phyloP scores from a whole-genome alignment of 257 asterid species.

The Solanum dulcamara region DNA sequence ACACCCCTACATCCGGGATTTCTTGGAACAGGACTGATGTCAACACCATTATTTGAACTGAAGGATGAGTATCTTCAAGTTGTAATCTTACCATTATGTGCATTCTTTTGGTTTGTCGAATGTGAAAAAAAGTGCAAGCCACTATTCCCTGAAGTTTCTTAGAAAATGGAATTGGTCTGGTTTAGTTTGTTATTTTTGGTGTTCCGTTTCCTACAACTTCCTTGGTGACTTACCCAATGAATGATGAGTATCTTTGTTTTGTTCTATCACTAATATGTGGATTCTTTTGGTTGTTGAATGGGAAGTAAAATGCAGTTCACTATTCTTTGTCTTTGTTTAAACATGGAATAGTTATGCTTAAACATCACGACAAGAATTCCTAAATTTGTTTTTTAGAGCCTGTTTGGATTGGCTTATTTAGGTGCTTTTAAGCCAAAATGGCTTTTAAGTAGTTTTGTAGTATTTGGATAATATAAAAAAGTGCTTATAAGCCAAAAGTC shows the following conservation, averaged over 20 bases:
- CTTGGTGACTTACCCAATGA: background rate
- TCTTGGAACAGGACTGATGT: background rate
- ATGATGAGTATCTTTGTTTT: background rate
- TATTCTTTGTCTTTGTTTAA: background rate
- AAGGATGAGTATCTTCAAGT: background rate
- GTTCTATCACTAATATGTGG: background rate
- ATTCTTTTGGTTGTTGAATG: background rate
- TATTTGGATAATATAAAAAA: too few relatives aligned
- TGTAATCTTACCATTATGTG: background rate
- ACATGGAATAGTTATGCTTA: background rate
- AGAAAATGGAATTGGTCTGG: background rate
- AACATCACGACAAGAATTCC: background rate
- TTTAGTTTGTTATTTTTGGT: background rate
- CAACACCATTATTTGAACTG: background rate
- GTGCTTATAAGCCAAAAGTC: too few relatives aligned
- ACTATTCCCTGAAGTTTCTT: background rate
- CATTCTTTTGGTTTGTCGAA: background rate
- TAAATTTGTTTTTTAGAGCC: background rate
- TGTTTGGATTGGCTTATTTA: too few relatives aligned
- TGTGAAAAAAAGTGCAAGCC: background rate
- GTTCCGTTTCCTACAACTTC: background rate
- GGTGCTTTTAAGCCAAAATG: too few relatives aligned
- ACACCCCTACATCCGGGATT: background rate
- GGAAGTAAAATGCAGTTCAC: background rate
- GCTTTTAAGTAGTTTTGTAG: too few relatives aligned